phyloP scores from a whole-genome alignment of 2,329 filamentous ascomycete species.

The Penicillium concentricum region DNA sequence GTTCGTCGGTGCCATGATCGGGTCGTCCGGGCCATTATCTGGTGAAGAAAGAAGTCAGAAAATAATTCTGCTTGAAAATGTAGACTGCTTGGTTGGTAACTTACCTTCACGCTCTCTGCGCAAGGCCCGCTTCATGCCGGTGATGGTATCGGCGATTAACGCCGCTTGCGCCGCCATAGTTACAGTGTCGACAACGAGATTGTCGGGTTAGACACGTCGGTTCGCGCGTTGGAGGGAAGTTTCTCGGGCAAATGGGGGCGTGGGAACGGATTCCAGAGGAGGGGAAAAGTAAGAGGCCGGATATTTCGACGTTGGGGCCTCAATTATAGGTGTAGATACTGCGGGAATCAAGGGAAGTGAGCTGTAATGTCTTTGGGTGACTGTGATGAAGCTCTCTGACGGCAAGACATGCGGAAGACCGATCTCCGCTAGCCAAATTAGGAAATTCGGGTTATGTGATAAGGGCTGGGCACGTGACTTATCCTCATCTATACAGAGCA shows the following conservation, averaged over 20 bases:
- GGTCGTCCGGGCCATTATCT: constrained; percentile 51
- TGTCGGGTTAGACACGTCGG: constrained; percentile 14
- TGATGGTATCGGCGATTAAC: constrained; percentile 54
- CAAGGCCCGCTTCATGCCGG: constrained; percentile 54
- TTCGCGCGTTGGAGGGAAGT: constrained; percentile 10
- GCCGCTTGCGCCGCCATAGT: constrained; percentile 46
- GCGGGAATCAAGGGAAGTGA: background rate
- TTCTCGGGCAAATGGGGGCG: background rate
- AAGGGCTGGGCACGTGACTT: constrained; percentile 25
- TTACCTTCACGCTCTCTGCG: constrained; percentile 48
- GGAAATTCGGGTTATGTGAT: constrained; percentile 16
- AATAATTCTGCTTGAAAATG: background rate
- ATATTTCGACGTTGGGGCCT: background rate
- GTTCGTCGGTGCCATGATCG: constrained; percentile 56
- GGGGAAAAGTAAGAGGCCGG: background rate
- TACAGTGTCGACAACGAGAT: constrained; percentile 16
- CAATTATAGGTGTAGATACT: background rate
- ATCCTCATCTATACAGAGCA: background rate
- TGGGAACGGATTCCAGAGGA: background rate
- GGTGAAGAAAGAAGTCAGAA: constrained; percentile 14
- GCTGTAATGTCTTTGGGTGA: constrained; percentile 5
- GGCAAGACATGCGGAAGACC: constrained; percentile 23
- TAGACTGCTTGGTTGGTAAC: constrained; percentile 6
- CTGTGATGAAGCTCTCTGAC: constrained; percentile 24
- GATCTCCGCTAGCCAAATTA: constrained; percentile 25